Evolutionary conservation across 148 eudicot species (phyloP), one percentile per base, ranked within the genome.

Genomic region (Vaccinium macrocarpon): DNA sequence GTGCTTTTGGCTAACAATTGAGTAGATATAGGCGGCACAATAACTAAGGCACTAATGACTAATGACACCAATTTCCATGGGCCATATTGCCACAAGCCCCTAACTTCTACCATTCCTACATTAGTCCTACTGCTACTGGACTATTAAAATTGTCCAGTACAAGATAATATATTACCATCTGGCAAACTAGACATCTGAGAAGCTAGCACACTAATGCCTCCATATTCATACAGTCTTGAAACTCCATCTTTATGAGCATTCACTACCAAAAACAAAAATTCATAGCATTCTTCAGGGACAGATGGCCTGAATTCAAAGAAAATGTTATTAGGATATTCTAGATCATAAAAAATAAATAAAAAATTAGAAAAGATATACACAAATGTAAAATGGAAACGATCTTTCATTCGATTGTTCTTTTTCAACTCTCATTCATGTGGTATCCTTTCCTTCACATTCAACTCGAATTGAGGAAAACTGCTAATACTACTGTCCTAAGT

Each of bases 221-320:
- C 95, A 82, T 89, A 88, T 52, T 91, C 89, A 82, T 85, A 89
- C 11, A 94, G 88, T 16, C 85, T 81, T 29, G 75, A 49, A 35
- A 89, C 84, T 78, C 97, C 97, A 79, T 91, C 88, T 79, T 88
- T 88, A 73, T 88, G 89, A n/a, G 89, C 89, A 84, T 84, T 81
- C 42, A 89, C 87, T 70, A 91, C 92, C 83, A 93, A 86, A 76
- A 91, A 84, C 77, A 93, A 66, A 74, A 93, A 87, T 84, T 96
- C 99, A 85, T 86, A 93, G 87, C 98, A 96, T 42, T 91, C 94
- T 83, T 88, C 94, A 9, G 84, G 79, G 66, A 91, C 66, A 61
- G 89, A 76, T 46, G 89, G 88, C 55, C 98, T 95, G 93, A 82
- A 87, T 53, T 56, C 35, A 78, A 75, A 84, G 46, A 42, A 42